A percentile compares a stretch with the other conserved stretches of the same genome.
These are phyloP conservation scores for Marchantia paleacea DNA, from an alignment of 225 moss, liverwort and hornwort species.

Conservation along the genomic window DNA sequence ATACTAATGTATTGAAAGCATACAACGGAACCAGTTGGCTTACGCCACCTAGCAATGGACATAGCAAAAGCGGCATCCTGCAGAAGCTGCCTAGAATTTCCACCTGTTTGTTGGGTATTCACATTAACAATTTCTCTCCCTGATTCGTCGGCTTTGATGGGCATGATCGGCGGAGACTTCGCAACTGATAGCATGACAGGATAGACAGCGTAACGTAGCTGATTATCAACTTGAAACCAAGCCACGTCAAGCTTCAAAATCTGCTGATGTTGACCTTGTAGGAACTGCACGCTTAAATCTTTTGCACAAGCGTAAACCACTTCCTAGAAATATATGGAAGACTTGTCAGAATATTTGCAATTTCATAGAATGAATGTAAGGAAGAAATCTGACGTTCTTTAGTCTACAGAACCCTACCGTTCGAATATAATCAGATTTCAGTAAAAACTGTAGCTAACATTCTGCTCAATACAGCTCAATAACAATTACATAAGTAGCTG, in stretches of 20 bases:
- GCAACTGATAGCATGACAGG: slow-evolving; percentile 87
- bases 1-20: slow-evolving; percentile 83
- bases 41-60: slow-evolving; percentile 69
- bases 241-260: slow-evolving; percentile 68
- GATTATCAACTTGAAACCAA: slow-evolving; percentile 84
- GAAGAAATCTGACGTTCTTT: too few relatives aligned
- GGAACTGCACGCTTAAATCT: slow-evolving; percentile 63
- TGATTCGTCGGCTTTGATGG: slow-evolving; percentile 6
- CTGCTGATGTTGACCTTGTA: slow-evolving; percentile 82
- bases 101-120: slow-evolving; percentile 25
- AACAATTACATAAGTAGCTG: too few relatives aligned
- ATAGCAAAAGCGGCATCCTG: slow-evolving; percentile 34
- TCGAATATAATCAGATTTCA: too few relatives aligned
- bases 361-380: background rate
- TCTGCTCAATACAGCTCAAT: too few relatives aligned
- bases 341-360: background rate
- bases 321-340: slow-evolving; percentile 46
- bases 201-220: slow-evolving; percentile 86
- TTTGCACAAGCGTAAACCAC: slow-evolving; percentile 75
- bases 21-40: slow-evolving; percentile 76
- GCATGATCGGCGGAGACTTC: slow-evolving; percentile 32
- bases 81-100: slow-evolving; percentile 36
- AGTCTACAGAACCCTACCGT: too few relatives aligned
- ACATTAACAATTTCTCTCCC: slow-evolving; percentile 41
- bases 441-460: too few relatives aligned